Evolutionary conservation across 345 rosid genomes (phyloP).

Genomic region (Balakata baccata): DNA sequence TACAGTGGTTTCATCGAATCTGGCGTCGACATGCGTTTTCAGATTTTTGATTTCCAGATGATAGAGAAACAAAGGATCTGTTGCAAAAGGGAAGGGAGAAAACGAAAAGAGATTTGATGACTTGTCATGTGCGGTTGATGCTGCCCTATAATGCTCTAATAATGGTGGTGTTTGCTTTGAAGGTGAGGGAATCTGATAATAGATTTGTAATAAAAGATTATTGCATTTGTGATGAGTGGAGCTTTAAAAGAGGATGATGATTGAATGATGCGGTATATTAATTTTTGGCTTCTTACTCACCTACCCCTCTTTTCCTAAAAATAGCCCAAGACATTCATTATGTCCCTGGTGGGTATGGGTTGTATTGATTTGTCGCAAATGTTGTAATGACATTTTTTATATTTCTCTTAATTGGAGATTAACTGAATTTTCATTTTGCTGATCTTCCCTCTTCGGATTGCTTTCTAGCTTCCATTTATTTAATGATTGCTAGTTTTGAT

Average conservation of each 20-base stretch:
- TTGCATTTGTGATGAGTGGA: not conserved
- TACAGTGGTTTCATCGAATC: too few relatives aligned
- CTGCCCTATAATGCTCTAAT: too few relatives aligned
- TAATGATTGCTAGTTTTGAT: not conserved
- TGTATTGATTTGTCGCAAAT: not conserved
- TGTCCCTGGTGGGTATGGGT: not conserved
- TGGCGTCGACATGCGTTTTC: too few relatives aligned
- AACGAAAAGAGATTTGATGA: too few relatives aligned
- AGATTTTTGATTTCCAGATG: too few relatives aligned
- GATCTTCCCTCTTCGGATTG: not conserved
- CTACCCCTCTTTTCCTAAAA: not conserved
- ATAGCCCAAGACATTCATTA: not conserved
- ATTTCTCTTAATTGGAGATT: not conserved
- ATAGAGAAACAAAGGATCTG: too few relatives aligned
- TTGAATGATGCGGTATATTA: not conserved
- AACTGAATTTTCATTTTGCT: not conserved
- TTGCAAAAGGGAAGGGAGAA: too few relatives aligned
- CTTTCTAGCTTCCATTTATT: not conserved
- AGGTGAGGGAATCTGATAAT: too few relatives aligned
- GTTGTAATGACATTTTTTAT: not conserved
- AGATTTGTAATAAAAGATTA: too few relatives aligned
- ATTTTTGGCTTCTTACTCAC: not conserved
- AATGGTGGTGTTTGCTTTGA: too few relatives aligned
- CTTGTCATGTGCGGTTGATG: too few relatives aligned
- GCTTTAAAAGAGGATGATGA: not conserved